phyloP scores from a whole-genome alignment of 129 eudicot genomes.

The Saposhnikovia divaricata region DNA sequence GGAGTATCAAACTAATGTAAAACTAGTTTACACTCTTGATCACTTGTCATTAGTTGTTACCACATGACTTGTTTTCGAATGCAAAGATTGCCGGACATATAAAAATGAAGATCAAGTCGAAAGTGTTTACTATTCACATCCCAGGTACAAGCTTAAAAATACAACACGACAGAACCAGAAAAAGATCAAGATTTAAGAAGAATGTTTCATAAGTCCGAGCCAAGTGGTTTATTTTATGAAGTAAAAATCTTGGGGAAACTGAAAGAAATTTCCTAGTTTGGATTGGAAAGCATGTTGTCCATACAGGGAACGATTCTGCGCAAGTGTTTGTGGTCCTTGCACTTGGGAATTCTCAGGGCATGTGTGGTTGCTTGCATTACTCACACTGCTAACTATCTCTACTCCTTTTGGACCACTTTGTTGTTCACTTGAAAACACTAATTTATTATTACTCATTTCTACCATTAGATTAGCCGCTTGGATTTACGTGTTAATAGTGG shows the following conservation, averaged over 20 bases:
- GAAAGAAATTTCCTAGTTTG: background rate
- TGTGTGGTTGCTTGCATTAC: background rate
- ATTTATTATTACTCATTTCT: background rate
- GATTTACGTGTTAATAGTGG: background rate
- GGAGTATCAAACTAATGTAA: no score
- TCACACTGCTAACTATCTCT: background rate
- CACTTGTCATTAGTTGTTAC: no score
- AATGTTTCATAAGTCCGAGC: background rate
- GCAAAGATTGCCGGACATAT: no score
- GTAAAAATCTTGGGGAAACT: background rate
- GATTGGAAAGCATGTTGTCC: background rate
- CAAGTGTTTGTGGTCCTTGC: background rate
- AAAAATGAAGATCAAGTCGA: no score
- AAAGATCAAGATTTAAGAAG: background rate
- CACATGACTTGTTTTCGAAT: no score
- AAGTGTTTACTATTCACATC: background rate
- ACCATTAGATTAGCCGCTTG: background rate
- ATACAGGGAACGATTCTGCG: constrained; percentile 3
- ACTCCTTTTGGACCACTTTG: background rate
- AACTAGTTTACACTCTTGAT: no score
- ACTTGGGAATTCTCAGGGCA: background rate
- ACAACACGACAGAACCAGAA: no score
- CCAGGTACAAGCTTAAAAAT: background rate
- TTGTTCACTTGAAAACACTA: background rate
- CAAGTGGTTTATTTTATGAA: background rate